Evolutionary conservation across 139 green algal genomes (phyloP).

Genomic region (Micractinium sp.): DNA sequence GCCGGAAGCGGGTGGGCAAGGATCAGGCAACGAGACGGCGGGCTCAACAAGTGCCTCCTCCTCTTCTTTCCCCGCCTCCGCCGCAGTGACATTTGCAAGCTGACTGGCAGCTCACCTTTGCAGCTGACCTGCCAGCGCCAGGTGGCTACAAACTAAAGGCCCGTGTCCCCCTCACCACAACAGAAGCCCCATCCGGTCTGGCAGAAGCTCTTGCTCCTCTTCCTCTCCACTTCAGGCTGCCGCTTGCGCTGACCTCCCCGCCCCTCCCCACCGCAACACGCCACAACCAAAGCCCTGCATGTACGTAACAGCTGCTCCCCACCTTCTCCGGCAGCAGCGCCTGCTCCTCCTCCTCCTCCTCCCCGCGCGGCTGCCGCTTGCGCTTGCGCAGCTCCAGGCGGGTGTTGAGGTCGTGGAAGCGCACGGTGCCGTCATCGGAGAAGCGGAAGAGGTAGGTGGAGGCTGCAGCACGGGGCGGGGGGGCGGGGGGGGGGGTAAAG

Average conservation of each 20-base stretch:
- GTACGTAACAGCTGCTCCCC: background rate
- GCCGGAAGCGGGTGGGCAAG: too few species aligned
- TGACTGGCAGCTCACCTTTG: too few species aligned
- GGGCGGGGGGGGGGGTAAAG: too few species aligned
- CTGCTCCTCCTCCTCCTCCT: background rate
- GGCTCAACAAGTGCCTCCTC: background rate
- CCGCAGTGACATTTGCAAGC: background rate
- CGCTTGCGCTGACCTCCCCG: too few species aligned
- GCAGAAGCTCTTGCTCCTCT: background rate
- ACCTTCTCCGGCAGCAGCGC: background rate
- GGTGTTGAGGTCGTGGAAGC: conserved; percentile 46
- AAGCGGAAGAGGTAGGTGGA: conserved; percentile 54
- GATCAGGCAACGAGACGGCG: too few species aligned
- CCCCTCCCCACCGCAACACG: background rate
- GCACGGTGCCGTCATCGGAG: conserved; percentile 33
- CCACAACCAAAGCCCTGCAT: background rate
- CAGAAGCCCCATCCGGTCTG: background rate
- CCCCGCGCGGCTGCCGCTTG: conserved; percentile 13
- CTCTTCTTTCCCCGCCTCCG: background rate
- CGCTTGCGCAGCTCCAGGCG: conserved; percentile 42
- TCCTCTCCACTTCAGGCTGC: background rate
- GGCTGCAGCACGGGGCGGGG: background rate
- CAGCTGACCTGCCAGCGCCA: too few species aligned
- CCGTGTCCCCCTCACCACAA: too few species aligned
- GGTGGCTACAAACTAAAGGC: too few species aligned